These are phyloP conservation scores for Pythium dissimile DNA, from an alignment of 352 stramenopile genomes.

Conservation along the genomic window DNA sequence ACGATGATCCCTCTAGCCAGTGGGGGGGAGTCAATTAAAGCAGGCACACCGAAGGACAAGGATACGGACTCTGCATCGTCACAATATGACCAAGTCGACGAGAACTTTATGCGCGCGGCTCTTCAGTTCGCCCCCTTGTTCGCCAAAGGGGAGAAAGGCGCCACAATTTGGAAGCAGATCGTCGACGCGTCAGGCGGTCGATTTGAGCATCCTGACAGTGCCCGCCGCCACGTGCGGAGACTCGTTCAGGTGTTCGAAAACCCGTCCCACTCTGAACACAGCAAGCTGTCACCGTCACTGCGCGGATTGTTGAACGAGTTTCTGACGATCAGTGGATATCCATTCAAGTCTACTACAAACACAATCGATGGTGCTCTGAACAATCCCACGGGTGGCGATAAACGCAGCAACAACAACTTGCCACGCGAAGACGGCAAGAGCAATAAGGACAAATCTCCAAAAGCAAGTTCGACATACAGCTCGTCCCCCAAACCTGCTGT, in stretches of 20 bases:
- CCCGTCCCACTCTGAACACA: not conserved
- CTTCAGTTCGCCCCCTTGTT: not conserved
- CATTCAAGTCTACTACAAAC: too few species aligned
- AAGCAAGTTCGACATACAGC: too few species aligned
- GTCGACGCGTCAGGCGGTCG: not conserved
- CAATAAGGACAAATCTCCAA: too few species aligned
- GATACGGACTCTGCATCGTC: not conserved
- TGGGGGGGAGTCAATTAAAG: too few species aligned
- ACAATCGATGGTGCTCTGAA: too few species aligned
- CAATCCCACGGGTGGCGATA: too few species aligned
- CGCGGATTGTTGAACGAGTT: not conserved
- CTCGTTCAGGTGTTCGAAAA: not conserved
- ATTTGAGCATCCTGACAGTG: too few species aligned
- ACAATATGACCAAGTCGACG: not conserved
- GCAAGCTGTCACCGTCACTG: not conserved
- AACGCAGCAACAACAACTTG: too few species aligned
- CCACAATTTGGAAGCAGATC: conserved; percentile 4
- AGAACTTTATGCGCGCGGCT: not conserved
- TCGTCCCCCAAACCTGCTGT: too few species aligned
- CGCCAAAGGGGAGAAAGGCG: not conserved
- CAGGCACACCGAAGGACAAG: not conserved
- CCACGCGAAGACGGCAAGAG: too few species aligned
- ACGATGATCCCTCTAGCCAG: too few species aligned
- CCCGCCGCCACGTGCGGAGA: not conserved
- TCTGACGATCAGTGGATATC: not conserved